These are phyloP conservation scores for Allantophomopsis lycopodina DNA, from an alignment of 2,329 filamentous ascomycete genomes.

Conservation along the genomic window DNA sequence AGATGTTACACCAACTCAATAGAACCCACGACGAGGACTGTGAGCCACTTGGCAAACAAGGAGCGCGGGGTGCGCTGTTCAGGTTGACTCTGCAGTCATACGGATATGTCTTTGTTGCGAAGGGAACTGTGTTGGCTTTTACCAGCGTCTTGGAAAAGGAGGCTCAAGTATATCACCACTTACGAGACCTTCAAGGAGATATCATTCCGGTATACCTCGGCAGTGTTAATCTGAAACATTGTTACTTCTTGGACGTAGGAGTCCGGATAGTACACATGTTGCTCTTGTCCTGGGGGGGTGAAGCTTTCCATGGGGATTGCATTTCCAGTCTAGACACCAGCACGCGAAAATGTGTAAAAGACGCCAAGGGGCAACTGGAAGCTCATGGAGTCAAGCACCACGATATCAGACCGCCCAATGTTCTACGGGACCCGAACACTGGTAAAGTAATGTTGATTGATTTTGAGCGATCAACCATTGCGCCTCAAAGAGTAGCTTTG, in stretches of 20 bases:
- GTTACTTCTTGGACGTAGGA: neutral
- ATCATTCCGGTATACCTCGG: conserved; percentile 20
- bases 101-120: conserved; percentile 28
- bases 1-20: conserved; percentile 5
- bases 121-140: conserved; percentile 22
- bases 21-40: conserved; percentile 8
- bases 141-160: conserved; percentile 21
- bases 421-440: conserved; percentile 9
- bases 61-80: conserved; percentile 25
- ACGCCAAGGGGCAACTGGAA: conserved; percentile 4
- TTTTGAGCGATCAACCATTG: conserved; percentile 9
- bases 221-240: neutral
- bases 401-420: conserved; percentile 9
- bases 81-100: conserved; percentile 23
- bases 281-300: conserved; percentile 9
- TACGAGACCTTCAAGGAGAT: conserved; percentile 20
- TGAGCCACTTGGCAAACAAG: conserved; percentile 12
- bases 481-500: conserved; percentile 4
- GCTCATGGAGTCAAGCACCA: conserved; percentile 7
- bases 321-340: conserved; percentile 6
- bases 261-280: conserved; percentile 9
- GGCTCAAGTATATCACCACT: conserved; percentile 20
- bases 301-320: conserved; percentile 8
- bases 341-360: conserved; percentile 6
- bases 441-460: conserved; percentile 8